phyloP scores from a whole-genome alignment of 306 rosid genomes.

The Gillenia trifoliata region DNA sequence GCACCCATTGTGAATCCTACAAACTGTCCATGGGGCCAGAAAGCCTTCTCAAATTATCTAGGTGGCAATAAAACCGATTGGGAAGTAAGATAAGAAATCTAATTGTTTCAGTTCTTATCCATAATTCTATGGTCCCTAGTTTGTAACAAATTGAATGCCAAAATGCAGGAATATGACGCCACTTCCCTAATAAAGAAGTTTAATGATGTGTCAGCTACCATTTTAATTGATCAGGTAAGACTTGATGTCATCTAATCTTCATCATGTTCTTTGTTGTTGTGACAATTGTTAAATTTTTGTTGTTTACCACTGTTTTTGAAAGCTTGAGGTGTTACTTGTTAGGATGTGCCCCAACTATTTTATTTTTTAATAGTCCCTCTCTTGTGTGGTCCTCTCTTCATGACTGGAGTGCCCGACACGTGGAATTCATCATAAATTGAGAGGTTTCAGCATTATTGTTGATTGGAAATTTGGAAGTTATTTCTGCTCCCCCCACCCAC shows the following conservation, averaged over 20 bases:
- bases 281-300: not conserved
- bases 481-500: too few species aligned
- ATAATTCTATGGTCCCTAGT: constrained; percentile 1
- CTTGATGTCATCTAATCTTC: not conserved
- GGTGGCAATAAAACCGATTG: constrained; percentile 71
- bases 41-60: constrained; percentile 86
- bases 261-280: not conserved
- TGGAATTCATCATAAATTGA: not conserved
- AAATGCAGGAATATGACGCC: constrained; percentile 91
- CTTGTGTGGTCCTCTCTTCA: not conserved
- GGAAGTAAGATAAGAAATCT: constrained; percentile 57
- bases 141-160: constrained; percentile 6
- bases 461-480: too few species aligned
- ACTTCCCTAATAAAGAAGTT: constrained; percentile 53
- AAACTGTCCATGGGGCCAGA: constrained; percentile 89
- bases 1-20: constrained; percentile 78
- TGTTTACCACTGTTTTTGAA: not conserved
- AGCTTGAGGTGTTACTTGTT: not conserved
- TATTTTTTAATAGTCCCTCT: not conserved
- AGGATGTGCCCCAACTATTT: not conserved
- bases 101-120: not conserved
- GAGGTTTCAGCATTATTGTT: too few species aligned
- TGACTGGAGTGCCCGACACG: not conserved
- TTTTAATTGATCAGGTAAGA: constrained; percentile 90
- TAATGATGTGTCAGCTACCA: constrained; percentile 48